Conservation (phyloP, 2,329 filamentous ascomycete genomes). For the Cladosporium sp. region DNA sequence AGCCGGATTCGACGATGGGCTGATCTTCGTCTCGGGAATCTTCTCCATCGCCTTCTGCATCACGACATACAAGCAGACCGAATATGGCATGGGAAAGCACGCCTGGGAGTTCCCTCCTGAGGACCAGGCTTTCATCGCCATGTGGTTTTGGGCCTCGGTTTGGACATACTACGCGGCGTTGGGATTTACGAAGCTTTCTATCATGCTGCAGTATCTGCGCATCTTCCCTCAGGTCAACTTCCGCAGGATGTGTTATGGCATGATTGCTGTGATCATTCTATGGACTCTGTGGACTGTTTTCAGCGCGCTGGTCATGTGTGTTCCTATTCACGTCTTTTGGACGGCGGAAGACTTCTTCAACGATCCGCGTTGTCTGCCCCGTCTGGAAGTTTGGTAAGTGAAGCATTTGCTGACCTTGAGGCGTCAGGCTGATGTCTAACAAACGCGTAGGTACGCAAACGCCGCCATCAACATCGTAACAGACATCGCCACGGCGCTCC, state of each 20-base stretch:
- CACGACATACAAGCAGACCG: slow-evolving; percentile 11
- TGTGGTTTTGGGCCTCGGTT: slow-evolving; percentile 27
- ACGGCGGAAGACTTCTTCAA: slow-evolving; percentile 8
- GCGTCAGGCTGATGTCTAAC: background rate
- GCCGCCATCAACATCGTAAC: slow-evolving; percentile 13
- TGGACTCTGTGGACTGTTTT: slow-evolving; percentile 14
- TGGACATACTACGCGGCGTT: slow-evolving; percentile 38
- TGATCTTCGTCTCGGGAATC: slow-evolving; percentile 3
- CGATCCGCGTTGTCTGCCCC: slow-evolving; percentile 11
- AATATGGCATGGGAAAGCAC: slow-evolving; percentile 11
- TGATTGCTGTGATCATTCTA: slow-evolving; percentile 5
- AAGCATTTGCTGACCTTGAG: background rate
- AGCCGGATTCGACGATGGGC: slow-evolving; percentile 6
- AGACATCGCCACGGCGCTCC: slow-evolving; percentile 16
- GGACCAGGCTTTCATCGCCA: slow-evolving; percentile 6
- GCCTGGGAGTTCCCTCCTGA: slow-evolving; percentile 5
- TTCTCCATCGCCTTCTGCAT: slow-evolving; percentile 11
- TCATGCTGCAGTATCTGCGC: slow-evolving; percentile 46
- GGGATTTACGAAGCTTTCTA: slow-evolving; percentile 40
- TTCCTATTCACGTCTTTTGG: slow-evolving; percentile 13
- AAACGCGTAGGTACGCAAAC: slow-evolving; percentile 7
- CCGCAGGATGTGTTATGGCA: slow-evolving; percentile 19
- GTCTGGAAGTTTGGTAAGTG: slow-evolving; percentile 12
- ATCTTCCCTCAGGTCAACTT: slow-evolving; percentile 40
- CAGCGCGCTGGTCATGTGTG: slow-evolving; percentile 12